phyloP scores from a whole-genome alignment of 768 basidiomycete genomes.

The Russula virescens region DNA sequence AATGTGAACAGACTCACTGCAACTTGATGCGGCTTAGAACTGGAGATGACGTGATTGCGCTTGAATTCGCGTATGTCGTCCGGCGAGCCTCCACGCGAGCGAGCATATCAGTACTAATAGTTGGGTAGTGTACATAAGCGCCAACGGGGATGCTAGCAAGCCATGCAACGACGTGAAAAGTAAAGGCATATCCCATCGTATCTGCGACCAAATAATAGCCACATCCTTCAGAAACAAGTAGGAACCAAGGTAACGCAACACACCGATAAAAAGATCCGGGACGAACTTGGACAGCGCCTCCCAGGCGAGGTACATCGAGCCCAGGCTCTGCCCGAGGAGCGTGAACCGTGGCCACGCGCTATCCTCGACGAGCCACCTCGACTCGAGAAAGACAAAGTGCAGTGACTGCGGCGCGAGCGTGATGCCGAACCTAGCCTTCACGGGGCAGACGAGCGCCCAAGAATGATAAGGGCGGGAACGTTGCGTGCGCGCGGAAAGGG shows the following conservation, averaged over 20 bases:
- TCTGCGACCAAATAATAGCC: slow-evolving; percentile 43
- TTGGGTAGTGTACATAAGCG: slow-evolving; percentile 95
- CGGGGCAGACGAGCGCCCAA: too few species aligned
- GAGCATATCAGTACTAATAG: slow-evolving; percentile 93
- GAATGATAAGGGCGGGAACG: too few species aligned
- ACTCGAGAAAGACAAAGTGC: slow-evolving; percentile 76
- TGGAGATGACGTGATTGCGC: slow-evolving; percentile 46
- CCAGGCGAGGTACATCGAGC: slow-evolving; percentile 76
- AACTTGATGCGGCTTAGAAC: slow-evolving; percentile 59
- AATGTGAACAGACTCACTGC: slow-evolving; percentile 38
- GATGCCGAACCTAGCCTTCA: slow-evolving; percentile 77
- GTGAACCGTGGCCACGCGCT: slow-evolving; percentile 86
- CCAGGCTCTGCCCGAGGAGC: slow-evolving; percentile 84
- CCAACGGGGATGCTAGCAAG: slow-evolving; percentile 68
- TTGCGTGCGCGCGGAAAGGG: too few species aligned
- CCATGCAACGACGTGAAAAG: slow-evolving; percentile 69
- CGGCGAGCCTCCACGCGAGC: slow-evolving; percentile 60
- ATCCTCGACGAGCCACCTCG: slow-evolving; percentile 71
- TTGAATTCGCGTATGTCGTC: slow-evolving; percentile 57
- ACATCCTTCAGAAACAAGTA: too few species aligned
- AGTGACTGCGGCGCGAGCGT: slow-evolving; percentile 55
- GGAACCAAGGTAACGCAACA: not conserved
- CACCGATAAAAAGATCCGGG: slow-evolving; percentile 92
- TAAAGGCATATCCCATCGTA: slow-evolving; percentile 97
- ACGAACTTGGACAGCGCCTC: slow-evolving; percentile 76